Conservation (phyloP, 2,329 filamentous ascomycete genomes). For the Diaporthe sp. region DNA sequence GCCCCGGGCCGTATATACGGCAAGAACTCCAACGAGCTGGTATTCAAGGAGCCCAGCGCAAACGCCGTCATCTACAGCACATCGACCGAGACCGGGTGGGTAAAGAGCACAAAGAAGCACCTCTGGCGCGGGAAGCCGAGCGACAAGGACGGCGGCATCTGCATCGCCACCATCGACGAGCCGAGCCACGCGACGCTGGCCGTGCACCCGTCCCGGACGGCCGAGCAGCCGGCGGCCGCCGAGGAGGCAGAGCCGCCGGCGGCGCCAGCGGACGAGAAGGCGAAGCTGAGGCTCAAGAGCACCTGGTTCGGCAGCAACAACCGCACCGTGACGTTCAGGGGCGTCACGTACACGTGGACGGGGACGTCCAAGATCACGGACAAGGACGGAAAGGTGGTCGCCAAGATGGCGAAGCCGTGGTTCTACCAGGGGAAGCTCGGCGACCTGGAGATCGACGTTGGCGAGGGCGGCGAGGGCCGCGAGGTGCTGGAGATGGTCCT, state of each 20-base stretch:
- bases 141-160: conserved; percentile 39
- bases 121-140: conserved; percentile 37
- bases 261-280: background rate
- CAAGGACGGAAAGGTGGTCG: conserved; percentile 31
- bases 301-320: conserved; percentile 38
- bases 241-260: background rate
- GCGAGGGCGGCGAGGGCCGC: conserved; percentile 35
- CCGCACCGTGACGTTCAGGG: conserved; percentile 38
- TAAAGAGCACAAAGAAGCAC: conserved; percentile 37
- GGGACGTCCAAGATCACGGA: conserved; percentile 38
- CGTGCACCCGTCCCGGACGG: conserved; percentile 34
- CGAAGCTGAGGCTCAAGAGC: conserved; percentile 37
- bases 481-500: conserved; percentile 39
- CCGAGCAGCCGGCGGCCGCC: background rate
- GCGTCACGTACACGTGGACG: conserved; percentile 38
- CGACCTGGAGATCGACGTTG: conserved; percentile 38
- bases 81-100: conserved; percentile 30
- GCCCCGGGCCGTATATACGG: conserved; percentile 39
- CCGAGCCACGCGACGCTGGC: conserved; percentile 34
- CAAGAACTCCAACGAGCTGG: conserved; percentile 40
- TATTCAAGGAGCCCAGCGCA: conserved; percentile 41
- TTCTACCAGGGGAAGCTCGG: conserved; percentile 40
- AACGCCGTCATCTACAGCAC: conserved; percentile 40
- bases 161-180: conserved; percentile 41
- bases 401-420: conserved; percentile 34